phyloP scores from a whole-genome alignment of 2,329 filamentous ascomycete species.

The Colletotrichum gloeosporioides region DNA sequence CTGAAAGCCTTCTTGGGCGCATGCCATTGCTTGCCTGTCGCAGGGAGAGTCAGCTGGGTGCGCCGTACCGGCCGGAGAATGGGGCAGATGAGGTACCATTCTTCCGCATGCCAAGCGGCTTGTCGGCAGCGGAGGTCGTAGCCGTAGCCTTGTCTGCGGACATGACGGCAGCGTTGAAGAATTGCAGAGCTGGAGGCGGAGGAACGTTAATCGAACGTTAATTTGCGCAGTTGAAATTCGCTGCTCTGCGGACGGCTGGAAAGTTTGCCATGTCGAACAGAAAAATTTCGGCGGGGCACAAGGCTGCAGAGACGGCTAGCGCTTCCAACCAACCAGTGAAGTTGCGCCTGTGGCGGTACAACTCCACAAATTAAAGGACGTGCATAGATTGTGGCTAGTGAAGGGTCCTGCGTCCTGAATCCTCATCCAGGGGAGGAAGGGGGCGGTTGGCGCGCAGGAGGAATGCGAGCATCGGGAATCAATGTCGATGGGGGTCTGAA shows the following conservation, averaged over 20 bases:
- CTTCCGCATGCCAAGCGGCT: constrained; percentile 73
- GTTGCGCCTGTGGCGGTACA: constrained; percentile 1
- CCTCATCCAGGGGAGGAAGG: neutral
- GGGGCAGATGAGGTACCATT: constrained; percentile 66
- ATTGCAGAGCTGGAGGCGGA: neutral
- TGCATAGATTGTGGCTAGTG: neutral
- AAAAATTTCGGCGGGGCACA: constrained; percentile 16
- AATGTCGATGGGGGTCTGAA: neutral
- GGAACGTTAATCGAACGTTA: constrained; percentile 21
- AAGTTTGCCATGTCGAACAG: neutral
- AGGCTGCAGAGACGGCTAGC: neutral
- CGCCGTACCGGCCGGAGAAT: neutral
- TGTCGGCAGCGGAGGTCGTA: constrained; percentile 38
- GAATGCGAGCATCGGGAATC: neutral
- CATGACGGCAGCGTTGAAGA: constrained; percentile 41
- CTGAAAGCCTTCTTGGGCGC: constrained; percentile 83
- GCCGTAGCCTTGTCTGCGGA: constrained; percentile 38
- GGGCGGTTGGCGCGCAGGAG: neutral
- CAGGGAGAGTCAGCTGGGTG: neutral
- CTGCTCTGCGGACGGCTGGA: neutral
- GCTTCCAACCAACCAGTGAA: neutral
- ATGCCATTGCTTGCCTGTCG: constrained; percentile 93
- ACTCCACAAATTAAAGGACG: neutral
- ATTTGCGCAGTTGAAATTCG: constrained; percentile 14
- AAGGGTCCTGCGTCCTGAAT: neutral